Base-by-base conservation (phyloP, 2,329 filamentous ascomycete genomes). In the Phaeoacremonium minimum region DNA sequence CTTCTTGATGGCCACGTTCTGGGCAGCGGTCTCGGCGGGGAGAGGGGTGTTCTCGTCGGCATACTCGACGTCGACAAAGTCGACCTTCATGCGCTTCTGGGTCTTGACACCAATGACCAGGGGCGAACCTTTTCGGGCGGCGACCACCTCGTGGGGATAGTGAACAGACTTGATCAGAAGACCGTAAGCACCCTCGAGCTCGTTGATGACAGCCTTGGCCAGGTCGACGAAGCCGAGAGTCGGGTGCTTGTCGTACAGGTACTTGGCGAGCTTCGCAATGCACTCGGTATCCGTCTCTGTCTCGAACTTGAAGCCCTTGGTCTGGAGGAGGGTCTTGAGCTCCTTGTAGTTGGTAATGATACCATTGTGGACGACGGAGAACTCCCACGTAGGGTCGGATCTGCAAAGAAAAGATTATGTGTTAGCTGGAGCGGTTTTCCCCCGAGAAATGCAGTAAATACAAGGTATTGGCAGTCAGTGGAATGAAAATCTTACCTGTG, bases 301-400 rank as follows among this genome's bases (percentile, higher is more conserved):
- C 82, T 98, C 93, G 63, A 98, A 98, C 59, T 83, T 85, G 82
- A 95, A 95, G 60, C 93, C 93, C 79, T 97, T 98, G 75, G 77
- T 77, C 69, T 85, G 79, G 51, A 98, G 78, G 46, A 98, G 82
- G 45, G 85, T 87, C 81, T 91, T 95, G 56, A 98, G 74, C 72
- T 98, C 93, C 78, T 98, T 98, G 81, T 98, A 98, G 80, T 98
- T 98, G 73, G 93, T 98, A 69, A 98, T 98, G 77, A 98, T 98
- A 60, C 93, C 93, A 70, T 98, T 98, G 84, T 98, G 93, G 44
- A 97, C 93, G 54, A 98, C 83, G 49, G 87, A 78, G 66, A 98
- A 98, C 70, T 98, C 86, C 89, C 91, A 98, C 56, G 72, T 87
- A 53, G 85, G 80, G 65, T 98, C 93, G 49, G 91, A 97, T 67